A percentile compares a stretch with the other conserved stretches of the same genome.
Evolutionary conservation across 208 protist species (phyloP).

Genomic region (Trypanosomatidae sp.): DNA sequence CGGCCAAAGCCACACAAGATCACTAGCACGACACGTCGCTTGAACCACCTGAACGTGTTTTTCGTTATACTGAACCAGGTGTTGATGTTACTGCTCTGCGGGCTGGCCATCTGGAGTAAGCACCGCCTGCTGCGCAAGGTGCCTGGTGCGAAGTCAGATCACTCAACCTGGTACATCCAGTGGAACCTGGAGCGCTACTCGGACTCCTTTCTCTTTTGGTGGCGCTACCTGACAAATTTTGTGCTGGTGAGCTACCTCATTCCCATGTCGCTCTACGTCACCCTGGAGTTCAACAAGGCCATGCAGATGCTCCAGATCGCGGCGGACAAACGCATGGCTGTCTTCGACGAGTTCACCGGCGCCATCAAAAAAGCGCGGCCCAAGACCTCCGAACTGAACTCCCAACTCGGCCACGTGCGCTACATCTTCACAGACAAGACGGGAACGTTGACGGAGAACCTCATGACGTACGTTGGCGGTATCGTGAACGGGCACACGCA

Average conservation of each 20-base stretch:
- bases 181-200: conserved; percentile 49
- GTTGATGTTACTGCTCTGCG: conserved; percentile 58
- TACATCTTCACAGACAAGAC: conserved; percentile 94
- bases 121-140: conserved; percentile 24
- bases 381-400: conserved; percentile 89
- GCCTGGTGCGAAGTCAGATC: conserved; percentile 23
- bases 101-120: conserved; percentile 47
- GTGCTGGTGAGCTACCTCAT: conserved; percentile 86
- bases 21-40: conserved; percentile 52
- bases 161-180: conserved; percentile 73
- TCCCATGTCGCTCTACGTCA: conserved; percentile 89
- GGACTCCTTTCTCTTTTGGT: conserved; percentile 49
- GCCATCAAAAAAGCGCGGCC: conserved; percentile 53
- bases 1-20: conserved; percentile 57
- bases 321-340: conserved; percentile 72
- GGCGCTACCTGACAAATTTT: conserved; percentile 84
- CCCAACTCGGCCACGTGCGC: conserved; percentile 72
- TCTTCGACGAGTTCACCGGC: conserved; percentile 62
- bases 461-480: conserved; percentile 85
- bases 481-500: conserved; percentile 43
- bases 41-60: conserved; percentile 85
- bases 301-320: conserved; percentile 84
- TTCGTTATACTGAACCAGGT: conserved; percentile 69
- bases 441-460: conserved; percentile 89
- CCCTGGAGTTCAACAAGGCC: conserved; percentile 85